Base-by-base conservation (phyloP, 805 yeast species). In the Yamadazyma takamatsuzukensis region DNA sequence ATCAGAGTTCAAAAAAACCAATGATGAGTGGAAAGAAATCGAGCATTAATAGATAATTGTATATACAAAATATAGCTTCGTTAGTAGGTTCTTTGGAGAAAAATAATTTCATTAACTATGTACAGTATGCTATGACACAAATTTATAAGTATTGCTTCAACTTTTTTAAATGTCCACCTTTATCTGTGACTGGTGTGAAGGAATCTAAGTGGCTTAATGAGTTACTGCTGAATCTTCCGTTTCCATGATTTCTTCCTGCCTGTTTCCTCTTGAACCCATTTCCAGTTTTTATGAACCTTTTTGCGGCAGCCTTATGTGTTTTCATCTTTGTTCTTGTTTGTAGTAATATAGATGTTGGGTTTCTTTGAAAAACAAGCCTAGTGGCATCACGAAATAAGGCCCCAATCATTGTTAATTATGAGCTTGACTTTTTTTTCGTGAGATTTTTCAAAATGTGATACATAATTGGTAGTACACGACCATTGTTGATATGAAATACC, bases 241-340 rank as follows among this genome's bases (percentile, higher is more conserved):
- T 89, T 31, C 97, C 96, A 56, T 89, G 97, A 45, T 84, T 83
- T 64, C 95, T 76, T 8, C 96, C 95, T 14, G 94, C 83, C 47
- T 78, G 68, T 40, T 64, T 65, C 48, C 72, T 59, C 48, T 64
- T 64, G 43, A 76, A 41, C 72, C 89, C 75, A 27, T 66, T 64
- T 2, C 83, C 86, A 4, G 83, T 81, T 49, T 78, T 79, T 54
- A 82, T 74, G 79, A 93, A 85, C 61, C 97, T 75, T 54, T 83
- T 86, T 30, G 88, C 88, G 5, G 94, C 81, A 16, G 94, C 86
- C 53, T 86, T 80, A 54, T 86, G 93, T 3, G 96, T 79, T 57
- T 87, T 83, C 72, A 80, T 77, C 44, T 65, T 65, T 33, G 45
- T 62, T 48, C 71, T 56, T 15, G 64, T 58, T 31, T 65, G 72